Base-by-base conservation (phyloP, 768 basidiomycete species). In the Lactarius indigo region DNA sequence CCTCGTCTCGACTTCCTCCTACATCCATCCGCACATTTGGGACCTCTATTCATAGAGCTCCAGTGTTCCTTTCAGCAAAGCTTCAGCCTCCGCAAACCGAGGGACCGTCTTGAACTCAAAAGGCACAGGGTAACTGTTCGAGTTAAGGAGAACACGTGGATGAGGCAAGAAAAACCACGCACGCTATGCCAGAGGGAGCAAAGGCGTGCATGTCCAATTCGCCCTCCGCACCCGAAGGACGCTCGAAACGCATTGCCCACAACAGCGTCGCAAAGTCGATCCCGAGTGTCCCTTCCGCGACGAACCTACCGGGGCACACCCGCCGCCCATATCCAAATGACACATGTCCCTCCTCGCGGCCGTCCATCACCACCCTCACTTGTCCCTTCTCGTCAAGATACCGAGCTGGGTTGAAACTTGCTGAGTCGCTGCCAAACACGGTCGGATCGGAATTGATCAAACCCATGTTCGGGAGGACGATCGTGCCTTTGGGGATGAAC, bases 231-330 rank as follows among this genome's bases (percentile, higher is more conserved):
- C 13, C 35, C 1, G 26, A 13, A 23, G 31, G 31, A 4, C 33
- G 57, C 35, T 58, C 57, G 13, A 58, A 58, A 23, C 23, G 31
- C n/a, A 58, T 4, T 1, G 33, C 57, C 57, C 61, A 63, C 2
- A 54, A 37, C 17, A 56, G 1, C 17, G 37, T 63, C 61, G 57
- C 57, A 26, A 58, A 35, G 57, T 58, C 57, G 7, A 58, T 58
- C 12, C 6, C 31, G 18, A 58, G 35, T 1, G 57, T 35, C 7
- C 37, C 37, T 23, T 58, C 37, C 3, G 55, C 55, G 2, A 18
- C 55, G n/a, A 20, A 18, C 55, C 33, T 57, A 17, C 55, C 55
- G 30, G 33, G 17, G 30, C 55, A 57, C 20, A n/a, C 17, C 1
- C 55, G 55, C 10, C 55, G 55, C 17, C 55, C 55, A 35, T 33